Conservation (phyloP, 805 yeast genomes). For the Zygotorulaspora danielsina region DNA sequence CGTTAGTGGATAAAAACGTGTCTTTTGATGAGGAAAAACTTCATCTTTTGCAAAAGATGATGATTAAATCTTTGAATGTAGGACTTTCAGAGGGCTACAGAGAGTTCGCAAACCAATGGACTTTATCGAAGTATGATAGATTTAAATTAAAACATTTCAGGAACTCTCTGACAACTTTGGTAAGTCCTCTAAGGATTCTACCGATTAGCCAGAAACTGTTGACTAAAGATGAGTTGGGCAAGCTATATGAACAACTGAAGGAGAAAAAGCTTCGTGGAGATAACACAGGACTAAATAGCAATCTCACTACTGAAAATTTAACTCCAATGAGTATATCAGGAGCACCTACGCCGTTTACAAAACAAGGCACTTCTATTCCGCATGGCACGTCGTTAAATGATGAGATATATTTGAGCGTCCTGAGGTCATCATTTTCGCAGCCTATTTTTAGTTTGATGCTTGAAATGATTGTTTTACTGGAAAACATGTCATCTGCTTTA, state of each 20-base stretch:
- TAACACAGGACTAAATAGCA: background rate
- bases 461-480: slow-evolving; percentile 34
- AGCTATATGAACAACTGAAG: slow-evolving; percentile 12
- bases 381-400: slow-evolving; percentile 8
- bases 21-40: slow-evolving; percentile 19
- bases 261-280: background rate
- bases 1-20: slow-evolving; percentile 19
- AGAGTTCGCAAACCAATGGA: slow-evolving; percentile 41
- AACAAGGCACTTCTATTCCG: slow-evolving; percentile 8
- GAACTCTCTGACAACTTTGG: slow-evolving; percentile 41
- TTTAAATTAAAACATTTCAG: slow-evolving; percentile 37
- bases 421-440: slow-evolving; percentile 34
- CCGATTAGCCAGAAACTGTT: slow-evolving; percentile 32
- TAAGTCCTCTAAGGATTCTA: slow-evolving; percentile 40
- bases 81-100: slow-evolving; percentile 40
- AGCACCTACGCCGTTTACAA: slow-evolving; percentile 36
- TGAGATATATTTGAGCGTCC: slow-evolving; percentile 29
- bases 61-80: slow-evolving; percentile 34
- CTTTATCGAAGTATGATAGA: slow-evolving; percentile 36
- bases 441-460: slow-evolving; percentile 30
- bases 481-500: slow-evolving; percentile 21
- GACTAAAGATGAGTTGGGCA: slow-evolving; percentile 18
- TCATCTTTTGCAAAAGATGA: slow-evolving; percentile 25
- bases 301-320: slow-evolving; percentile 7
- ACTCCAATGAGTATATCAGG: slow-evolving; percentile 28